Evolutionary conservation across 345 rosid species (phyloP).

Genomic region (Citropsis articulata): DNA sequence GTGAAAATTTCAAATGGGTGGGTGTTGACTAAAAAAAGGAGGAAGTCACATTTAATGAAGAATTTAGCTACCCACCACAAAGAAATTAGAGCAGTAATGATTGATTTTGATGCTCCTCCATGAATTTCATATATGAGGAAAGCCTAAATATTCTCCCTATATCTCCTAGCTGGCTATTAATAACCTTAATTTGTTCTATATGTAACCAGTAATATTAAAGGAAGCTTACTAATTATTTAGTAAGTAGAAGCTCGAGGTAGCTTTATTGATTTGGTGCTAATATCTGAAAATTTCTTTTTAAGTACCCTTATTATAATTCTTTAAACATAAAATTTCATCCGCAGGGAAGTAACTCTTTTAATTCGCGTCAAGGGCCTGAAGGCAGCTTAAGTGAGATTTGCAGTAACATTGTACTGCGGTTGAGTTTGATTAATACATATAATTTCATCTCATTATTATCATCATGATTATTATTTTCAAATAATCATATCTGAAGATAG

Average conservation of each 20-base stretch:
- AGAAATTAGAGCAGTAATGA: conserved; percentile 17
- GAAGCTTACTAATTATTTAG: not conserved
- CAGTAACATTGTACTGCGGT: too few species aligned
- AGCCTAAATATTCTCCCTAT: not conserved
- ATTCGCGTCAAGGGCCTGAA: too few species aligned
- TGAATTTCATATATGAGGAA: conserved; percentile 20
- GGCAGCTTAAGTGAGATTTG: too few species aligned
- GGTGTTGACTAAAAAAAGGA: conserved; percentile 33
- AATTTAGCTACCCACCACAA: conserved; percentile 10
- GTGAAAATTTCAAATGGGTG: conserved; percentile 24
- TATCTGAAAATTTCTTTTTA: not conserved
- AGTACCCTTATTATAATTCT: not conserved
- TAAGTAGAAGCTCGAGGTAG: not conserved
- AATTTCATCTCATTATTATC: not conserved
- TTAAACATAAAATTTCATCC: not conserved
- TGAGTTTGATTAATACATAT: too few species aligned
- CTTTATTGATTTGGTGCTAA: not conserved
- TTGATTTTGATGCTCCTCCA: conserved; percentile 10
- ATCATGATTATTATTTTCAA: too few species aligned
- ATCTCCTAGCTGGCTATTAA: not conserved
- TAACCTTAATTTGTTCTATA: not conserved
- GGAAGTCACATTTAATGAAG: conserved; percentile 12
- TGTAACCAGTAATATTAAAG: not conserved
- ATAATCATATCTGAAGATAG: too few species aligned
- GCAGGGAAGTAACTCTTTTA: too few species aligned